Base-by-base conservation (phyloP, 2,329 filamentous ascomycete species). In the Exophiala aquamarina region DNA sequence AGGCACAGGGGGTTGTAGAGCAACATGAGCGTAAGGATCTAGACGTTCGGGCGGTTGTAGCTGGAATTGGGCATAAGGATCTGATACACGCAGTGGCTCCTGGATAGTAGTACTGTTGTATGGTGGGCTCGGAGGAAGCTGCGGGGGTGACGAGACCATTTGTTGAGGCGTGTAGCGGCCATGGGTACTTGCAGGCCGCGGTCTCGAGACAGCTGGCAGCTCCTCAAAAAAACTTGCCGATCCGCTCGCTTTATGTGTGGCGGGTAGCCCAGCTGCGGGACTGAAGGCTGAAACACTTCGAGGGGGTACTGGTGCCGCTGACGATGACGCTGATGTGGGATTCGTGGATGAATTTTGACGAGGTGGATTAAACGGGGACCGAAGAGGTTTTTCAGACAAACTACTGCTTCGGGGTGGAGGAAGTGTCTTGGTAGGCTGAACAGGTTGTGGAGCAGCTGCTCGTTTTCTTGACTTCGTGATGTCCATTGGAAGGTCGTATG, bases 401-500 rank as follows among this genome's bases (percentile, higher is more conserved):
- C 84, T 88, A 52, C 77, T 81, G 58, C 76, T 87, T 57, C 86
- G 75, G 11, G 77, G 76, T 10, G 78, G 78, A 26, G 71, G 69
- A 41, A 59, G 52, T 40, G 67, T 58, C 44, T 56, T 58, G 28
- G 69, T 62, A 39, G 69, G 63, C 47, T 71, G 71, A 4, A 74
- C 70, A 34, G 78, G 68, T 43, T 79, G 79, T 49, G 81, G 80
- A 59, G 78, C 74, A 60, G 78, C 82, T 4, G 73, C 66, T 42
- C 84, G 75, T 72, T 86, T 84, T 65, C 83, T 76, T 61, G 86
- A 69, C 19, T 67, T 66, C 19, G 76, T 79, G 21, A 98, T 79
- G 44, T 96, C 92, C 69, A 93, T 88, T 3, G 93, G 93, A 15
- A 98, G 75, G 69, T 98, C 94, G 61, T 96, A 98, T 0, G 93